phyloP scores from a whole-genome alignment of 2,329 filamentous ascomycete species.

The Thermochaetoides dissita region DNA sequence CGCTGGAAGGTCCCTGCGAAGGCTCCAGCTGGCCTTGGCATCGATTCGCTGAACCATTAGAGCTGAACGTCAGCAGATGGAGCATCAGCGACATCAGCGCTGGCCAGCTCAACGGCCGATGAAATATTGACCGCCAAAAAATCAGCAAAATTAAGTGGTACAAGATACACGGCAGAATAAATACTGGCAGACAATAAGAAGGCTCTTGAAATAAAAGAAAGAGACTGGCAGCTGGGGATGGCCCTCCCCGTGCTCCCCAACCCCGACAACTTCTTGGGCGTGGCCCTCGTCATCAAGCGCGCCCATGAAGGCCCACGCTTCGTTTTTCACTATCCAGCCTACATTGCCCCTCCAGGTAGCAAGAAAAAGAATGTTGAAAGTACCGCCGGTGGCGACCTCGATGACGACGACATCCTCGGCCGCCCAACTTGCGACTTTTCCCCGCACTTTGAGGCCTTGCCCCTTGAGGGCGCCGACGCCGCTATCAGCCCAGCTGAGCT shows the following conservation, averaged over 20 bases:
- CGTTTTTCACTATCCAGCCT: conserved; percentile 78
- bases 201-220: no score
- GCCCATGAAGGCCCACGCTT: conserved; percentile 68
- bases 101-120: no score
- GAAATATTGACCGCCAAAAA: no score
- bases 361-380: conserved; percentile 16
- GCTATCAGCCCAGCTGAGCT: conserved; percentile 24
- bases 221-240: conserved; percentile 21
- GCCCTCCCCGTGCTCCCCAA: conserved; percentile 35
- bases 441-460: conserved; percentile 23
- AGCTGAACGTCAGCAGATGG: no score
- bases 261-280: conserved; percentile 47
- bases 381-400: conserved; percentile 25
- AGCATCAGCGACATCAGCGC: no score
- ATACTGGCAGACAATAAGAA: no score
- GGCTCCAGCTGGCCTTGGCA: no score
- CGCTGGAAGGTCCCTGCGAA: no score
- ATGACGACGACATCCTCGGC: conserved; percentile 39
- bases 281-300: conserved; percentile 60
- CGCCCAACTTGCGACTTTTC: conserved; percentile 12
- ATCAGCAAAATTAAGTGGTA: no score
- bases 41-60: no score
- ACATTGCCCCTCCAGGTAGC: conserved; percentile 28
- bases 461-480: conserved; percentile 18
- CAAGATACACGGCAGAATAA: no score